Conservation (phyloP, 2,329 filamentous ascomycete genomes). For the Colletotrichum orbiculare region DNA sequence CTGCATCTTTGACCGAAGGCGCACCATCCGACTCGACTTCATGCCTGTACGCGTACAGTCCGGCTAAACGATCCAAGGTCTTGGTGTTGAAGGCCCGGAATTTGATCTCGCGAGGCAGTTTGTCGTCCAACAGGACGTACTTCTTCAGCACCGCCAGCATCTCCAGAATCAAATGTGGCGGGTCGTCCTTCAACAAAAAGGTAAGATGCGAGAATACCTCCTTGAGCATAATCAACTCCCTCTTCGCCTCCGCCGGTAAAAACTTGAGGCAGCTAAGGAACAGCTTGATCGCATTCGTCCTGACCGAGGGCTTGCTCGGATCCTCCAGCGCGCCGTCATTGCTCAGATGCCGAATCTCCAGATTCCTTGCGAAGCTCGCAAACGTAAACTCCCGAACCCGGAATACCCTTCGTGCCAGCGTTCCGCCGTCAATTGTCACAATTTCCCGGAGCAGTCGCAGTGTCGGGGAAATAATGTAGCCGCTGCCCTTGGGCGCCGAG, state of each 20-base stretch:
- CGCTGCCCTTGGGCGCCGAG: slow-evolving; percentile 83
- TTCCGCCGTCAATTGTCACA: slow-evolving; percentile 86
- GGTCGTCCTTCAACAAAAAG: slow-evolving; percentile 81
- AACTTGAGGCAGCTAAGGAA: slow-evolving; percentile 83
- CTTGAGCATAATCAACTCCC: slow-evolving; percentile 81
- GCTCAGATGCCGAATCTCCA: slow-evolving; percentile 71
- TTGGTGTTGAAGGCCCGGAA: slow-evolving; percentile 79
- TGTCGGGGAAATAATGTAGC: slow-evolving; percentile 88
- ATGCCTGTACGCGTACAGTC: slow-evolving; percentile 74
- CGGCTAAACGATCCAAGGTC: slow-evolving; percentile 77
- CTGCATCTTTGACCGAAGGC: slow-evolving; percentile 70
- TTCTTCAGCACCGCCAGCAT: slow-evolving; percentile 77
- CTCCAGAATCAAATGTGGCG: slow-evolving; percentile 78
- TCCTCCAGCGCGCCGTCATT: slow-evolving; percentile 70
- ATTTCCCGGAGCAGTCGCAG: slow-evolving; percentile 87
- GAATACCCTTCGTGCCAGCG: slow-evolving; percentile 81
- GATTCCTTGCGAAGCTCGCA: slow-evolving; percentile 81
- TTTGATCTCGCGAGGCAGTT: slow-evolving; percentile 79
- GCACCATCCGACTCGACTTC: slow-evolving; percentile 52
- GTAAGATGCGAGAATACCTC: slow-evolving; percentile 88
- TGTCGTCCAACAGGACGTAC: slow-evolving; percentile 79
- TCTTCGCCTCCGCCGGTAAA: slow-evolving; percentile 80
- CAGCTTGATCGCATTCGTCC: slow-evolving; percentile 86
- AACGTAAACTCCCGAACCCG: slow-evolving; percentile 82
- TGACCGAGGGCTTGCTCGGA: slow-evolving; percentile 77